These are phyloP conservation scores for Plasmodium berghei DNA, from an alignment of 169 alveolate species.

Conservation along the genomic window DNA sequence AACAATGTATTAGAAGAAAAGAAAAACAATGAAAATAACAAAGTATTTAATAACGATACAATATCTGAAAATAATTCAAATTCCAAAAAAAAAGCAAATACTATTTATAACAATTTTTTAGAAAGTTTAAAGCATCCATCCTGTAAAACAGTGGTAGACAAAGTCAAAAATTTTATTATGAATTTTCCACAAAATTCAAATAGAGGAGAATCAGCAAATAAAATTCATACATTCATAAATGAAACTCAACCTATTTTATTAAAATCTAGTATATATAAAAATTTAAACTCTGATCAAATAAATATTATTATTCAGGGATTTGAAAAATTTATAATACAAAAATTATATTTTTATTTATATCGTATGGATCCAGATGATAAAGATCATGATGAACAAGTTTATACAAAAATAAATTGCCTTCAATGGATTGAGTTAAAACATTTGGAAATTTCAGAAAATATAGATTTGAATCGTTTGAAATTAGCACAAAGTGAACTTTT, in stretches of 20 bases:
- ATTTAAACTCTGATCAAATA: constrained; percentile 72
- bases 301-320: constrained; percentile 44
- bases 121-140: constrained; percentile 84
- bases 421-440: constrained; percentile 84
- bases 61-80: constrained; percentile 2
- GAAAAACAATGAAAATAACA: neutral
- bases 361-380: constrained; percentile 82
- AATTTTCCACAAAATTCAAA: constrained; percentile 75
- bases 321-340: constrained; percentile 78
- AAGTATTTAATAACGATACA: neutral
- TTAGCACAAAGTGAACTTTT: constrained; percentile 56
- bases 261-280: constrained; percentile 72
- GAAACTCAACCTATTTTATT: constrained; percentile 53
- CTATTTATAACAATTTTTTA: constrained; percentile 86
- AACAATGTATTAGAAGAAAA: constrained; percentile 12
- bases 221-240: constrained; percentile 78
- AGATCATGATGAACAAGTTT: constrained; percentile 81
- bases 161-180: constrained; percentile 76
- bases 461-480: constrained; percentile 25
- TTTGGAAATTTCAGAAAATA: constrained; percentile 72
- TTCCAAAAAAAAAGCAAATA: constrained; percentile 61
- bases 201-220: constrained; percentile 83
- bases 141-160: constrained; percentile 84
- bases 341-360: constrained; percentile 74
- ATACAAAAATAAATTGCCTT: constrained; percentile 80